phyloP scores from a whole-genome alignment of 371 early-diverging fungal species.

The Haplosporangium sp. region DNA sequence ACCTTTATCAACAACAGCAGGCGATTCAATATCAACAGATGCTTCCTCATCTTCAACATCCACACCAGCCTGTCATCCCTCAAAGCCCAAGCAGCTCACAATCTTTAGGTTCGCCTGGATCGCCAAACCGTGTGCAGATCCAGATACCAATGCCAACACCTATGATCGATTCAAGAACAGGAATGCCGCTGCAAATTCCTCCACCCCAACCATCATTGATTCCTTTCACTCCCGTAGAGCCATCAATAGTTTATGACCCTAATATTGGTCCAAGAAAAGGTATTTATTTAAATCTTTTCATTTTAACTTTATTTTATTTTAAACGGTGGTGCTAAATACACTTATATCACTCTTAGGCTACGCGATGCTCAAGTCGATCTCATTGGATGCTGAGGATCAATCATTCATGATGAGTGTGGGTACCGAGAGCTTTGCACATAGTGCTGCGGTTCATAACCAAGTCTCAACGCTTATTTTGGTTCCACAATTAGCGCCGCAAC shows the following conservation, averaged over 20 bases:
- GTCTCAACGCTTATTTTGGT: constrained; percentile 32
- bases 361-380: constrained; percentile 48
- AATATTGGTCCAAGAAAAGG: constrained; percentile 45
- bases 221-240: constrained; percentile 25
- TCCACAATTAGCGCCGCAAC: constrained; percentile 41
- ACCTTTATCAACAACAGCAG: constrained; percentile 36
- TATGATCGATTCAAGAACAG: constrained; percentile 27
- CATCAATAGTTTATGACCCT: constrained; percentile 38
- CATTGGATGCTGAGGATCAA: constrained; percentile 46
- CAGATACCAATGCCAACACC: constrained; percentile 19
- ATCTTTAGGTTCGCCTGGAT: constrained; percentile 47
- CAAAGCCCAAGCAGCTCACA: constrained; percentile 48
- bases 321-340: too few species aligned
- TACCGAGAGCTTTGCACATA: constrained; percentile 42
- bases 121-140: constrained; percentile 28
- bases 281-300: constrained; percentile 2
- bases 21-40: constrained; percentile 39
- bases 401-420: constrained; percentile 47
- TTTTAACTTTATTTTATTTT: neutral
- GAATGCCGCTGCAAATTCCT: constrained; percentile 4
- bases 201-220: constrained; percentile 4
- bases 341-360: constrained; percentile 23
- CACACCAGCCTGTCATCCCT: constrained; percentile 25
- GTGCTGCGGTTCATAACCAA: constrained; percentile 30
- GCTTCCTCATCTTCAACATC: constrained; percentile 41